Evolutionary conservation across 768 basidiomycete genomes (phyloP), one percentile per base, ranked within the genome.

Genomic region (Agrocybe pediades): DNA sequence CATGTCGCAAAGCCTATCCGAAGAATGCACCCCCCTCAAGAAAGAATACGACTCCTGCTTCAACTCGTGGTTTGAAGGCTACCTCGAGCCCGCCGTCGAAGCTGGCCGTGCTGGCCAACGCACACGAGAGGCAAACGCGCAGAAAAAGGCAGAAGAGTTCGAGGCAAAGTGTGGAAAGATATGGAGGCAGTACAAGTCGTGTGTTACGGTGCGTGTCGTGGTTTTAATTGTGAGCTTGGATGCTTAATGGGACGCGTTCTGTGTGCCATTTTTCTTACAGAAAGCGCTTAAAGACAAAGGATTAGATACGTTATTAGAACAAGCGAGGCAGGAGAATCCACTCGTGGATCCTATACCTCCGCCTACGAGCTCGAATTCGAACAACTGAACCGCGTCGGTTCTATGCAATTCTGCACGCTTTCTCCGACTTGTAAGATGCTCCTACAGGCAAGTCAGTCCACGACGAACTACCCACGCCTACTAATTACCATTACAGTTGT

Each of bases 31-130:
- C 5, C 87, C 90, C 0, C 79, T 96, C 53, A 98, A 98, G 70
- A 84, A 85, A 48, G 74, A 84, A 51, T 98, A 97, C 67, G 95
- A 98, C 70, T 77, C 90, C 0, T 98, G 95, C 76, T 98, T 98
- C 75, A 97, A 97, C 64, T 84, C 89, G 11, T 49, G 48, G 48
- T 95, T 99, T 62, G 95, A 97, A 69, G 93, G 92, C 9, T 99
- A 98, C 68, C 84, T 98, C 20, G 89, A 94, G 64, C 94, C 94
- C 8, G 86, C 84, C 9, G 76, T 88, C 16, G 70, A 76, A 13
- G 71, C 71, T 15, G 61, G 72, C n/a, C n/a, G n/a, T n/a, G n/a
- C n/a, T n/a, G n/a, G n/a, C n/a, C n/a, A n/a, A 21, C 60, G 74
- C 6, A 67, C 68, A 6, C 57, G 70, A 11, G 73, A 78, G 48